A percentile compares a stretch with the other conserved stretches of the same genome.
Conservation (phyloP, 73 alveolate genomes). For the Symbiodinium pilosum region DNA sequence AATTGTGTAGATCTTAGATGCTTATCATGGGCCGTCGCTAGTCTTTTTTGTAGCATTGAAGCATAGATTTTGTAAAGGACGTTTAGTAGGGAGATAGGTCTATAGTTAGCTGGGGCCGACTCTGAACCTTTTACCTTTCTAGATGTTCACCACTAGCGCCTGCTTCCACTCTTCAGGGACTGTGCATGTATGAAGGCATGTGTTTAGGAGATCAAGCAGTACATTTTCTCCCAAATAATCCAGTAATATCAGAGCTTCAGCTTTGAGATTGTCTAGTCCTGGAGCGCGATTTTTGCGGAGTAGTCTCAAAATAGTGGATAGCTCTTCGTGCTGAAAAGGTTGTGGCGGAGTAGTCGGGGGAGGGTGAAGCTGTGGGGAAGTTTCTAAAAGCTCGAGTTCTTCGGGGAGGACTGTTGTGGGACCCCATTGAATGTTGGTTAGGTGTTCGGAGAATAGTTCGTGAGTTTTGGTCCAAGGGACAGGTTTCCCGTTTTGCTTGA, state of each 20-base stretch:
- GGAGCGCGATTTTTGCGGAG: not conserved
- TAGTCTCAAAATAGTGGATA: too few species aligned
- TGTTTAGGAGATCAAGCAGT: not conserved
- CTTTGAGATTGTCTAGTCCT: not conserved
- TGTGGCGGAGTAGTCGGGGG: too few species aligned
- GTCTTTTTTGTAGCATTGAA: not conserved
- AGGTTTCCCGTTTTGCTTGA: too few species aligned
- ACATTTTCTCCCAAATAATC: not conserved
- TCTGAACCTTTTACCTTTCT: not conserved
- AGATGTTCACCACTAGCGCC: not conserved
- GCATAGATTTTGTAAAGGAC: not conserved
- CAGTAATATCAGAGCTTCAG: not conserved
- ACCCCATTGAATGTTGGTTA: too few species aligned
- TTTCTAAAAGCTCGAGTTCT: too few species aligned
- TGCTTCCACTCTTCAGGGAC: slow-evolving; percentile 17
- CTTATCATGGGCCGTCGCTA: not conserved
- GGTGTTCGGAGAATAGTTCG: too few species aligned
- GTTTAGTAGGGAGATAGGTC: slow-evolving; percentile 16
- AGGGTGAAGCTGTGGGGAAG: too few species aligned
- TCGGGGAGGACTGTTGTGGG: too few species aligned
- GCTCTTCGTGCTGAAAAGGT: too few species aligned
- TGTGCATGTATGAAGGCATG: not conserved
- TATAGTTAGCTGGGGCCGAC: not conserved
- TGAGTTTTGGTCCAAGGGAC: too few species aligned
- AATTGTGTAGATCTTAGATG: not conserved